Percentiles rank a stretch among this genome's conserved stretches.
Conservation (phyloP, 306 rosid genomes). For the Malus sylvestris region DNA sequence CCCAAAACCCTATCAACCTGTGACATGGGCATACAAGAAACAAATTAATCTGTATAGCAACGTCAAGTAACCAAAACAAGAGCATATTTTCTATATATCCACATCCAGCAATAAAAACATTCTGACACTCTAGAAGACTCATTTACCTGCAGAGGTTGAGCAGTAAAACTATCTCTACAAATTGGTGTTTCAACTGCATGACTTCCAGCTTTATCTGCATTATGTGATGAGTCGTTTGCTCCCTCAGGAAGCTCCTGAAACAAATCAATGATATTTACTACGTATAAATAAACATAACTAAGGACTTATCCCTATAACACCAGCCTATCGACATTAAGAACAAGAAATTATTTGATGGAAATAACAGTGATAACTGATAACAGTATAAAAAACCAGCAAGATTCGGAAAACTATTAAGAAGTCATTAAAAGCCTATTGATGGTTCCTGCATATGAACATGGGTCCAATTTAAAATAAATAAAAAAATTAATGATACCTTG, state of each 20-base stretch:
- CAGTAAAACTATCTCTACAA: constrained; percentile 28
- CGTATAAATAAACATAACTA: neutral
- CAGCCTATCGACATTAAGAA: neutral
- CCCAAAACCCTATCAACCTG: constrained; percentile 97
- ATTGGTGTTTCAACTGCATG: constrained; percentile 29
- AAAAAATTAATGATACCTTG: constrained; percentile 46
- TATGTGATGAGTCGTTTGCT: constrained; percentile 31
- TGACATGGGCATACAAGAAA: constrained; percentile 18
- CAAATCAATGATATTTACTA: constrained; percentile 11
- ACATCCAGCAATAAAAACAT: constrained; percentile 13
- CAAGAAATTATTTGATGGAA: neutral
- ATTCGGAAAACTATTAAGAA: neutral
- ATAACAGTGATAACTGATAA: neutral
- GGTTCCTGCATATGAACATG: neutral
- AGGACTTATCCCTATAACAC: neutral
- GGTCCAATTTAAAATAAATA: neutral
- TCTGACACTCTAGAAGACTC: neutral
- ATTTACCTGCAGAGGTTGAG: constrained; percentile 72
- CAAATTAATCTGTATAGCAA: constrained; percentile 16
- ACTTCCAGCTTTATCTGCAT: constrained; percentile 37
- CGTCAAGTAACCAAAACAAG: neutral
- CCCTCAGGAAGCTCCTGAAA: constrained; percentile 54
- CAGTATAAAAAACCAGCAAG: neutral
- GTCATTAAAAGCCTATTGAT: neutral
- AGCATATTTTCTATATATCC: constrained; percentile 10